Evolutionary conservation across 2,329 filamentous ascomycete genomes (phyloP).

Genomic region (Diplodia mutila): DNA sequence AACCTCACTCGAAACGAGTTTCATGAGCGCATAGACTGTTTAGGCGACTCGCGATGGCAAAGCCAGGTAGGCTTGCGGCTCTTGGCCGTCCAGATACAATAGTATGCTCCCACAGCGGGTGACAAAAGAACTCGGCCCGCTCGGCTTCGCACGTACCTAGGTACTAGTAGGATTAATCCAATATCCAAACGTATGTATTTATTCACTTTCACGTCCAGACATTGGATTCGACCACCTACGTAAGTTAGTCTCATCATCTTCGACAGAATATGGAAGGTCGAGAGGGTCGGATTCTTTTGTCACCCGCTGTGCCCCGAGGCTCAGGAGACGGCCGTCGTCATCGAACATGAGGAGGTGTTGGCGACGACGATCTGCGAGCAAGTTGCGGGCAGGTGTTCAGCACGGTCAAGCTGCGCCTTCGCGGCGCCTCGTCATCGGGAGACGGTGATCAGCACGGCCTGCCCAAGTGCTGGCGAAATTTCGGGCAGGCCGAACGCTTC

Average conservation of each 20-base stretch:
- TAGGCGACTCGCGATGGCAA: not conserved
- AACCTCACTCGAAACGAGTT: constrained; percentile 20
- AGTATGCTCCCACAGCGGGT: no score
- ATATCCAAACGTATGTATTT: no score
- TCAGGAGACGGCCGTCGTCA: constrained; percentile 8
- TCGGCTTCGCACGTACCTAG: no score
- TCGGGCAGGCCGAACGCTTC: constrained; percentile 12
- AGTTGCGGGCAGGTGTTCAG: not conserved
- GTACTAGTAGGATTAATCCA: no score
- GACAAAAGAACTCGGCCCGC: no score
- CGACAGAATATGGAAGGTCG: no score
- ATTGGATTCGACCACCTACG: no score
- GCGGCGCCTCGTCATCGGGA: constrained; percentile 9
- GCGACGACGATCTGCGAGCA: constrained; percentile 9
- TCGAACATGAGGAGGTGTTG: not conserved
- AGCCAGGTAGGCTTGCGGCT: not conserved
- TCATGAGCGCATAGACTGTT: constrained; percentile 5
- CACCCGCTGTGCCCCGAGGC: not conserved
- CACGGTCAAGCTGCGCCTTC: constrained; percentile 18
- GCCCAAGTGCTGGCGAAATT: constrained; percentile 4
- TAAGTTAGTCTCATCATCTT: no score
- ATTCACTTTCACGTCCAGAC: no score
- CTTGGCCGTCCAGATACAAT: not conserved
- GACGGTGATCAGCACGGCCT: constrained; percentile 6
- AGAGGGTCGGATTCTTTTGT: no score